Base-by-base conservation (phyloP, 208 protist genomes). In the Trypanosomatidae sp. region DNA sequence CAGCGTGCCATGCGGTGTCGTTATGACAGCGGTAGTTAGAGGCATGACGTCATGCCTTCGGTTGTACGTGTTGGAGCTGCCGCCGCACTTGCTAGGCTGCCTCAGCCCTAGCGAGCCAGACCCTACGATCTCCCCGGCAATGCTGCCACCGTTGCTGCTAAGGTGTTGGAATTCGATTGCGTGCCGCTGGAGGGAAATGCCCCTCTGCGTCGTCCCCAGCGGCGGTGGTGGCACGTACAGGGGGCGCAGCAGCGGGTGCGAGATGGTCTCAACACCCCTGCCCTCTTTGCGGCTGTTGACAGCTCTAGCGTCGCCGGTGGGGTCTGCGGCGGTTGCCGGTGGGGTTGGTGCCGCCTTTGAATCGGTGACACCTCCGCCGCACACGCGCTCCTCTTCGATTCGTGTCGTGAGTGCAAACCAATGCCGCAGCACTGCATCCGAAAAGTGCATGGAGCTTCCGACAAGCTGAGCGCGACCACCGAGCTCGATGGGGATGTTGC, bases 381-480 rank as follows among this genome's bases (percentile, higher is more conserved):
- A 3, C 50, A 77, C 28, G 64, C 53, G 50, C 53, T 91, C 86
- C 12, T 73, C 59, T 36, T 83, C 73, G 25, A 90, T 68, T 55
- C 84, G 81, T 30, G 81, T 86, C 17, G 83, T 90, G 15, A 90
- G 62, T 8, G 87, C 67, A 69, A 87, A 92, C 90, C 90, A 95
- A 65, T 95, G 86, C 1, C 83, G 83, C 49, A 95, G 80, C 55
- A 92, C 90, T 46, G 80, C 75, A 66, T 95, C 90, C 15, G 86
- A 78, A 71, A 95, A 90, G 67, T 68, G 72, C 66, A 69, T 70
- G 50, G 83, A 47, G 19, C 47, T 71, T 15, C 74, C 69, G 0
- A 66, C 52, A 19, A 73, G 49, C 39, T 49, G 69, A 52, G 82
- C 77, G 75, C 81, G 64, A n/a, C 87, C 87, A 33, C 85, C 85